A percentile compares a stretch with the other conserved stretches of the same genome.
These are phyloP conservation scores for Citrus glauca DNA, from an alignment of 345 rosid genomes.

Conservation along the genomic window DNA sequence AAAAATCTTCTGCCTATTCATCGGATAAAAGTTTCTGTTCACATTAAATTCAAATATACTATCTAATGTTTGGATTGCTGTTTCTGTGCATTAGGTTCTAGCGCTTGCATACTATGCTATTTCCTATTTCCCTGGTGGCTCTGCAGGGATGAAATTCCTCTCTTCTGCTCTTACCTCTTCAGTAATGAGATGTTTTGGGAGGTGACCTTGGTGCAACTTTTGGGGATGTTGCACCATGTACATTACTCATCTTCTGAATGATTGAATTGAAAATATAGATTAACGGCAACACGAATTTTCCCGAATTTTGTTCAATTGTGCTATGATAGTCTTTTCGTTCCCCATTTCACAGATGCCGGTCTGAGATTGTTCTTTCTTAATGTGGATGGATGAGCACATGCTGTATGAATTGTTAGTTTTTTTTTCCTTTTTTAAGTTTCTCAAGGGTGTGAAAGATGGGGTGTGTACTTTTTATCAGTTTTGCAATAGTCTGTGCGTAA, in stretches of 20 bases:
- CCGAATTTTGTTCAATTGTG: background rate
- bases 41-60: background rate
- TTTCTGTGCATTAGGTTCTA: constrained; percentile 38
- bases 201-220: constrained; percentile 27
- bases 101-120: constrained; percentile 62
- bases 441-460: background rate
- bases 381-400: background rate
- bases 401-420: background rate
- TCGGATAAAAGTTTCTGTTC: background rate
- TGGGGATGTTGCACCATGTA: constrained; percentile 6
- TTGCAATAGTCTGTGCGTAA: background rate
- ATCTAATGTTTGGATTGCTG: background rate
- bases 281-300: background rate
- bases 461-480: background rate
- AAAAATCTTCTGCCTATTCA: background rate
- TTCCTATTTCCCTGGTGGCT: constrained; percentile 79
- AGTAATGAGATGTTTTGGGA: constrained; percentile 51
- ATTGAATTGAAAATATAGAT: background rate
- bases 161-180: constrained; percentile 56
- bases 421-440: background rate
- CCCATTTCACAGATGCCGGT: background rate
- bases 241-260: background rate
- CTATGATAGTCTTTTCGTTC: background rate
- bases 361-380: background rate
- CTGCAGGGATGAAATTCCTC: constrained; percentile 57